phyloP scores from a whole-genome alignment of 192 early-diverging fungal species.

The Backusella psychrophila region DNA sequence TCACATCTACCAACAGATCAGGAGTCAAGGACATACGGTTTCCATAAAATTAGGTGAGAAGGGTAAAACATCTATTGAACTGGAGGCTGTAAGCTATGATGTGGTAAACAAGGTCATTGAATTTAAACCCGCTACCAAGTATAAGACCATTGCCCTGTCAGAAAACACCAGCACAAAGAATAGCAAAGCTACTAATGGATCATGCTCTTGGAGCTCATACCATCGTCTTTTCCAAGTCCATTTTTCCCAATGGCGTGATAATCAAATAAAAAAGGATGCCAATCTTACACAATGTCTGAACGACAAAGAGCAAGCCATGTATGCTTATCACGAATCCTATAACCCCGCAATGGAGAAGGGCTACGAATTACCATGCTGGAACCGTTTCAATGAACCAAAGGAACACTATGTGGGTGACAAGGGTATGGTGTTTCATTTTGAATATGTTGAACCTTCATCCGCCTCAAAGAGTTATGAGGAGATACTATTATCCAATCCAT shows the following conservation, averaged over 20 bases:
- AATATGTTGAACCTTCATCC: neutral
- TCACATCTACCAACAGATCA: constrained; percentile 12
- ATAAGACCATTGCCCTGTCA: neutral
- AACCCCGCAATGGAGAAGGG: constrained; percentile 24
- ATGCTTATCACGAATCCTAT: constrained; percentile 18
- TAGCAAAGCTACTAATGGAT: neutral
- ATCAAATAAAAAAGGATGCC: neutral
- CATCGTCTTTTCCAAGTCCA: constrained; percentile 16
- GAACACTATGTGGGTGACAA: constrained; percentile 29
- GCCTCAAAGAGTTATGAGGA: neutral
- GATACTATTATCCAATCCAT: neutral
- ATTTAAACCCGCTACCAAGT: constrained; percentile 10
- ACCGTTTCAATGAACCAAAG: neutral
- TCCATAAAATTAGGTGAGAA: constrained; percentile 16
- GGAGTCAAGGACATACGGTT: neutral
- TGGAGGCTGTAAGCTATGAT: constrained; percentile 20
- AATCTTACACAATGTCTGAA: neutral
- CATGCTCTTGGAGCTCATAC: neutral
- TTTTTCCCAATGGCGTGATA: constrained; percentile 21
- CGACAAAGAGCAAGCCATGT: constrained; percentile 15
- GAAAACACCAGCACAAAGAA: neutral
- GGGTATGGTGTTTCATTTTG: constrained; percentile 20
- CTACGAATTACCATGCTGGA: constrained; percentile 16
- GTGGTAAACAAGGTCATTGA: constrained; percentile 22
- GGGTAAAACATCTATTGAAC: neutral